These are phyloP conservation scores for Paecilomyces variotii DNA, from an alignment of 2,329 filamentous ascomycete species.

Conservation along the genomic window DNA sequence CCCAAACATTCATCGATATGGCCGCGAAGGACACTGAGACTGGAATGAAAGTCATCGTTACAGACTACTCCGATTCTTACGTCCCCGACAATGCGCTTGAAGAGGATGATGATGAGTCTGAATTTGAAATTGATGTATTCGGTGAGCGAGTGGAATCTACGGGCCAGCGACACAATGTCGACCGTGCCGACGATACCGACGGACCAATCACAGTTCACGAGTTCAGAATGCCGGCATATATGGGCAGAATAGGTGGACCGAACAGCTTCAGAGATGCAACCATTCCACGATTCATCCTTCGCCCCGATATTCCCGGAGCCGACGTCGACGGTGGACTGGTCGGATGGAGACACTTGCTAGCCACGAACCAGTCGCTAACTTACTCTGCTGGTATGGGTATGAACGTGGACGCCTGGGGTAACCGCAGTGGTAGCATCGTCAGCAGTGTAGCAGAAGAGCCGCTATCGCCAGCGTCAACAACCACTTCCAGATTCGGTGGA, in stretches of 20 bases:
- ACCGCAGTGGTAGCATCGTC: slow-evolving; percentile 13
- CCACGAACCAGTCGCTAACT: slow-evolving; percentile 31
- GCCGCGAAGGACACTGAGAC: slow-evolving; percentile 32
- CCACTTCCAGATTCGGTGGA: slow-evolving; percentile 21
- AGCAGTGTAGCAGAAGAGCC: slow-evolving; percentile 19
- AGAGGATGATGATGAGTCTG: slow-evolving; percentile 20
- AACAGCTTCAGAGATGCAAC: slow-evolving; percentile 18
- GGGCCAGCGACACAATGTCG: slow-evolving; percentile 14
- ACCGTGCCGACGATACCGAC: slow-evolving; percentile 12
- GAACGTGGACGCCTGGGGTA: slow-evolving; percentile 24
- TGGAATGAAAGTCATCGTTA: slow-evolving; percentile 33
- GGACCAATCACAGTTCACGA: slow-evolving; percentile 31
- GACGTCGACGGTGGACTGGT: slow-evolving; percentile 38
- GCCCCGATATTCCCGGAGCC: slow-evolving; percentile 33
- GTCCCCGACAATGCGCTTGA: slow-evolving; percentile 26
- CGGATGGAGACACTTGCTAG: slow-evolving; percentile 37
- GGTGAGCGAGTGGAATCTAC: slow-evolving; percentile 17
- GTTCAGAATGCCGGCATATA: slow-evolving; percentile 35
- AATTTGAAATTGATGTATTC: slow-evolving; percentile 26
- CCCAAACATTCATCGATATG: slow-evolving; percentile 38
- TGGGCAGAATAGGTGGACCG: slow-evolving; percentile 27
- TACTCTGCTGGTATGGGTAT: slow-evolving; percentile 28
- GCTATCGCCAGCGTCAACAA: slow-evolving; percentile 23
- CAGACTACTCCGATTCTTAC: slow-evolving; percentile 33
- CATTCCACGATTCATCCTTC: slow-evolving; percentile 33